These are phyloP conservation scores for Arthrobotrys pseudoclavata DNA, from an alignment of 2,329 filamentous ascomycete genomes.

Conservation along the genomic window DNA sequence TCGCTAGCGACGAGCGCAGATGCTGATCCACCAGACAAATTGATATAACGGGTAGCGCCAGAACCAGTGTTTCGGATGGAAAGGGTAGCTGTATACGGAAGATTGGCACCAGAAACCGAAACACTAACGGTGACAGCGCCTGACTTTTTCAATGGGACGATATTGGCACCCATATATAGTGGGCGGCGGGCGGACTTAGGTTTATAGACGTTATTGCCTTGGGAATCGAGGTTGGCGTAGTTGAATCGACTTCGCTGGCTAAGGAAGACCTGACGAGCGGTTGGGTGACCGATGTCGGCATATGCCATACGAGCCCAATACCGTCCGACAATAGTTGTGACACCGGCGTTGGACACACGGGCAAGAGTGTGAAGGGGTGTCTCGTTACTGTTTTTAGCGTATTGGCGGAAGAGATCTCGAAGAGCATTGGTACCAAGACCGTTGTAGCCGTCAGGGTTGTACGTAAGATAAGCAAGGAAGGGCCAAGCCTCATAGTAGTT, in stretches of 20 bases:
- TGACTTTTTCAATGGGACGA: slow-evolving; percentile 67
- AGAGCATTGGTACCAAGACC: slow-evolving; percentile 68
- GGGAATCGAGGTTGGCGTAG: slow-evolving; percentile 68
- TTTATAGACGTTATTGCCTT: slow-evolving; percentile 66
- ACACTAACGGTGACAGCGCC: slow-evolving; percentile 63
- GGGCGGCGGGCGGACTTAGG: slow-evolving; percentile 68
- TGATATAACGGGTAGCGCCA: slow-evolving; percentile 66
- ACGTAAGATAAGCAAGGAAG: slow-evolving; percentile 69
- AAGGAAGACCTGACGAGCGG: slow-evolving; percentile 67
- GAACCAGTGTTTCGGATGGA: slow-evolving; percentile 65
- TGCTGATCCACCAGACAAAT: slow-evolving; percentile 65
- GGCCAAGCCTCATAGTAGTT: slow-evolving; percentile 72
- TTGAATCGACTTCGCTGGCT: slow-evolving; percentile 66
- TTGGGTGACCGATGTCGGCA: slow-evolving; percentile 69
- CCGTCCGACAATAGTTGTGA: slow-evolving; percentile 68
- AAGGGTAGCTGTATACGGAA: slow-evolving; percentile 67
- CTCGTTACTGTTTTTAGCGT: slow-evolving; percentile 68
- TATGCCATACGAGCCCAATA: slow-evolving; percentile 72
- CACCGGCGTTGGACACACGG: slow-evolving; percentile 65
- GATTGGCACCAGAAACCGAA: slow-evolving; percentile 64
- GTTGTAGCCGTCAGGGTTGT: slow-evolving; percentile 68
- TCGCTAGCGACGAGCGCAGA: slow-evolving; percentile 65
- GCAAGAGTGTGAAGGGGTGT: slow-evolving; percentile 69
- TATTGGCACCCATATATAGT: slow-evolving; percentile 70
- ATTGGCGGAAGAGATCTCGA: slow-evolving; percentile 68